Evolutionary conservation across 345 rosid species (phyloP), one percentile per base, ranked within the genome.

Genomic region (Moringa oleifera): DNA sequence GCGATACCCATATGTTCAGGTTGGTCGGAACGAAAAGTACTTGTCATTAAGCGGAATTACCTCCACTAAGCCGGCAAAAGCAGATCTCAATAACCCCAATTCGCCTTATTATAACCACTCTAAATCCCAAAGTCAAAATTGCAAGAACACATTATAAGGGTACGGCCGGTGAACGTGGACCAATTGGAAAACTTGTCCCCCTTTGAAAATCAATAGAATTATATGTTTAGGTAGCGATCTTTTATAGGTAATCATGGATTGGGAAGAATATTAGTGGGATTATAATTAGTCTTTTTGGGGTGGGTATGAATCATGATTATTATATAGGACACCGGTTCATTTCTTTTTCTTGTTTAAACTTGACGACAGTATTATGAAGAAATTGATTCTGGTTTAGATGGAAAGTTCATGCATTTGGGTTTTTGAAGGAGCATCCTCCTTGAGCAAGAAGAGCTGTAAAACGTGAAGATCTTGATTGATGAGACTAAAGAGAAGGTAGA

Each of bases 221-320:
- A 36, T 53, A 33, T 4, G 16, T 28, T 50, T 15, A 20, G 62
- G 22, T 58, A 57, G 69, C 21, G 8, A 37, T 46, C 23, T 51
- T 45, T 75, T 59, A 55, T n/a, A n/a, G n/a, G n/a, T n/a, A n/a
- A n/a, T n/a, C n/a, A n/a, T n/a, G n/a, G n/a, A n/a, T n/a, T n/a
- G n/a, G 11, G 11, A 33, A 33, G 37, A 33, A 33, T 5, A 33
- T 33, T 33, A 33, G 37, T 33, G 11, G 37, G 11, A 33, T n/a
- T 33, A 61, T 67, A 59, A 72, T 79, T 57, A 57, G 36, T 0
- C 6, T n/a, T 56, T 49, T 53, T 53, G 63, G 52, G 53, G 60
- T 79, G 62, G 62, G 68, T 62, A 37, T 45, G 23, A 21, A 68
- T 58, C 21, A 51, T 73, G 36, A 75, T 70, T 51, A 36, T 47